These are phyloP conservation scores for Pichia sp. DNA, from an alignment of 1,139 yeast species.

Conservation along the genomic window DNA sequence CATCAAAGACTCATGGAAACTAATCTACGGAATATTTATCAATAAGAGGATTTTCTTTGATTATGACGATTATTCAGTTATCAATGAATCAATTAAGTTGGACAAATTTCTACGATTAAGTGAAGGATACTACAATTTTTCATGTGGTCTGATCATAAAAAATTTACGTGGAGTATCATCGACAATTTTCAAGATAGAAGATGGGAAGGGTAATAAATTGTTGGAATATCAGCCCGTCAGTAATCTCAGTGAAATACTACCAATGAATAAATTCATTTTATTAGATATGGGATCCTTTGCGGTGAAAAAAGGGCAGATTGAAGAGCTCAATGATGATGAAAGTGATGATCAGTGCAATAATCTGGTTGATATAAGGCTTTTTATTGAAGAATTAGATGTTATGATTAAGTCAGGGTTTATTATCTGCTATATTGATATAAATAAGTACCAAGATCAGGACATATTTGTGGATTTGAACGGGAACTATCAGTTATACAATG, in stretches of 20 bases:
- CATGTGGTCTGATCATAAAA: slow-evolving; percentile 44
- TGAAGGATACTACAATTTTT: slow-evolving; percentile 42
- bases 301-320: slow-evolving; percentile 17
- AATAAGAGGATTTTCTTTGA: slow-evolving; percentile 49
- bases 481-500: not conserved
- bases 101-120: slow-evolving; percentile 37
- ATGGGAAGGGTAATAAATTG: slow-evolving; percentile 22
- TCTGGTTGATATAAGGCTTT: slow-evolving; percentile 34
- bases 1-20: slow-evolving; percentile 47
- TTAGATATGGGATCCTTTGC: slow-evolving; percentile 45
- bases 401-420: slow-evolving; percentile 48
- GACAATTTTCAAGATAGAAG: slow-evolving; percentile 41
- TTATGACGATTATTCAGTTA: slow-evolving; percentile 43
- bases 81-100: slow-evolving; percentile 1
- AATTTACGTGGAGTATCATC: slow-evolving; percentile 50
- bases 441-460: slow-evolving; percentile 19
- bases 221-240: slow-evolving; percentile 48
- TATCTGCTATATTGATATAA: slow-evolving; percentile 50
- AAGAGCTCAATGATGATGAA: not conserved
- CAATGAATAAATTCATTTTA: slow-evolving; percentile 43
- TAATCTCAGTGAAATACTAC: slow-evolving; percentile 49
- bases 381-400: slow-evolving; percentile 54
- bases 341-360: slow-evolving; percentile 11
- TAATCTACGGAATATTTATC: slow-evolving; percentile 40
- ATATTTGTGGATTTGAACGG: not conserved